These are phyloP conservation scores for Coemansia sp. DNA, from an alignment of 371 early-diverging fungal genomes.

Conservation along the genomic window DNA sequence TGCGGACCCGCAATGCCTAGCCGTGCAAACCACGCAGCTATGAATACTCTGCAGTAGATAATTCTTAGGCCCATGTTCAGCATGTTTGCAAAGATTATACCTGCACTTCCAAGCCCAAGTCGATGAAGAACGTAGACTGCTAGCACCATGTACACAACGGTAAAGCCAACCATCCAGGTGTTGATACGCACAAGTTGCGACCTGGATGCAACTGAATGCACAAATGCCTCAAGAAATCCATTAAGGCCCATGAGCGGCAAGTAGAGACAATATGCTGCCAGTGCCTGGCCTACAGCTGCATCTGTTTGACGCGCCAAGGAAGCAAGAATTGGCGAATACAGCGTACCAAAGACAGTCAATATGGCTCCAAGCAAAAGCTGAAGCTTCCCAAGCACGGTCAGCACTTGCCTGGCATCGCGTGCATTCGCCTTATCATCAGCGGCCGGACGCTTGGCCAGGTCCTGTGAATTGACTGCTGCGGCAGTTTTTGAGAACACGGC, in stretches of 20 bases:
- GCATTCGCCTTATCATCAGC: not conserved
- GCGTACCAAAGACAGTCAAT: constrained; percentile 81
- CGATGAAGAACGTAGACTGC: constrained; percentile 61
- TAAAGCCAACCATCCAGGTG: constrained; percentile 73
- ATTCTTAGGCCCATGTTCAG: constrained; percentile 81
- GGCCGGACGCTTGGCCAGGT: not conserved
- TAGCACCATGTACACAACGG: constrained; percentile 65
- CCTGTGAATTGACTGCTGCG: not conserved
- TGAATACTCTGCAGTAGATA: constrained; percentile 67
- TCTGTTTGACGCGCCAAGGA: constrained; percentile 70
- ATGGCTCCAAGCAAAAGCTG: constrained; percentile 78
- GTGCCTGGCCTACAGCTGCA: constrained; percentile 55
- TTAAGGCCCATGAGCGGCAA: constrained; percentile 93
- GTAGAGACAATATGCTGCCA: constrained; percentile 80
- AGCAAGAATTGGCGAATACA: constrained; percentile 74
- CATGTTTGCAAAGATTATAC: constrained; percentile 83
- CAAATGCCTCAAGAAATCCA: constrained; percentile 91
- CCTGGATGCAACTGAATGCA: constrained; percentile 78
- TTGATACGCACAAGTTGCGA: constrained; percentile 63
- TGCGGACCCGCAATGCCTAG: not conserved
- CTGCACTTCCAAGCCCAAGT: constrained; percentile 67
- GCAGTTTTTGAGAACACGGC: constrained; percentile 69
- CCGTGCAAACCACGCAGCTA: constrained; percentile 56
- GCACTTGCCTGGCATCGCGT: constrained; percentile 9
- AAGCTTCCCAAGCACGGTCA: constrained; percentile 67